Evolutionary conservation across 495 filamentous ascomycete genomes (phyloP), one percentile per base, ranked within the genome.

Genomic region (Schizothecium vesticola): DNA sequence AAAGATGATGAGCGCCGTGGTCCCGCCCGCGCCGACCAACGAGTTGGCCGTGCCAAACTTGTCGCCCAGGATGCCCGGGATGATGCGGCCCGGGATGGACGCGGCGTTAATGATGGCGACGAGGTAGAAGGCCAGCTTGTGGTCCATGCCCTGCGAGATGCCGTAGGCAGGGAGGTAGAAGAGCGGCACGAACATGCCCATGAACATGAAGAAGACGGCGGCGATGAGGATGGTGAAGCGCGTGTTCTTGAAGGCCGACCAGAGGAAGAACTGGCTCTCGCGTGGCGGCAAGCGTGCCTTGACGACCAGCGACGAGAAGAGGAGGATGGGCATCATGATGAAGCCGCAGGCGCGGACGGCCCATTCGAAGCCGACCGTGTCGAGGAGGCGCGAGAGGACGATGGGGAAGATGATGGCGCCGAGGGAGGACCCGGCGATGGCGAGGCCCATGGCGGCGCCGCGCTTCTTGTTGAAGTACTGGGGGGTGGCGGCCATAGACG

Each of bases 61-160:
- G 76, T 95, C 92, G 56, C 88, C 91, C 21, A 90, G 61, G 70
- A 87, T 86, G n/a, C 89, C 89, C 2, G 90, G 90, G 10, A 91
- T 68, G 61, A 91, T 91, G 61, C 91, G 87, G n/a, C 91, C 91
- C 59, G 90, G 83, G 67, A 92, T 84, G 67, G 88, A 79, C 28
- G 60, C 70, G 0, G 87, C 89, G 71, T 93, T 94, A 58, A 94
- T 77, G 65, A 94, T 89, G 0, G 91, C 80, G 28, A 93, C 75
- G 13, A 93, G 77, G 72, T 93, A 93, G n/a, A 78, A 78, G 4
- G 87, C 83, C 11, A 93, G 75, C 5, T 73, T 66, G 0, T 69
- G 23, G 24, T 82, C 82, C 86, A 93, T 90, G 36, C 90, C 90
- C 16, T 87, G 80, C 29, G 89, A 86, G 43, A 94, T 80, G 72